These are phyloP conservation scores for Esteya vermicola DNA, from an alignment of 2,329 filamentous ascomycete species.

Conservation along the genomic window DNA sequence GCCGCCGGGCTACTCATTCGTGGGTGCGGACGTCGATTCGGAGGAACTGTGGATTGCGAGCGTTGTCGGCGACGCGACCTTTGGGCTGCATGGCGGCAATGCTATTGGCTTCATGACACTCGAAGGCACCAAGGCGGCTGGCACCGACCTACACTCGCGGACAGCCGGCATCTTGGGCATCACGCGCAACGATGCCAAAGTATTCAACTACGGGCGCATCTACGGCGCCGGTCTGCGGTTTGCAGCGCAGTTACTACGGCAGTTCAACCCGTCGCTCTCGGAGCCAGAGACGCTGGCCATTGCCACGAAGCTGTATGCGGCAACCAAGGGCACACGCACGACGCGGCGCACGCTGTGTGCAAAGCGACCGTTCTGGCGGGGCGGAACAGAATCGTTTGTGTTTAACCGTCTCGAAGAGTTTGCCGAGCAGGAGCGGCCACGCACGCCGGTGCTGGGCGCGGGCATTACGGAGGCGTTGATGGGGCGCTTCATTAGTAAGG, in stretches of 20 bases:
- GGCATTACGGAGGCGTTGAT: constrained; percentile 94
- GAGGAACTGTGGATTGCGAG: constrained; percentile 98
- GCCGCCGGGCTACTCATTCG: constrained; percentile 80
- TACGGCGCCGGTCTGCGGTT: constrained; percentile 97
- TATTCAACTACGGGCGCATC: constrained; percentile 98
- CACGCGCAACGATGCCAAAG: constrained; percentile 85
- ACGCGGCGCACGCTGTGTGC: constrained; percentile 55
- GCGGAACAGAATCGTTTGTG: constrained; percentile 91
- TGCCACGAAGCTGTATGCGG: constrained; percentile 68
- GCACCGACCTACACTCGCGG: constrained; percentile 87
- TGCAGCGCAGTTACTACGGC: constrained; percentile 73
- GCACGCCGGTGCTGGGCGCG: constrained; percentile 83
- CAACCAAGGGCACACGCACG: constrained; percentile 83
- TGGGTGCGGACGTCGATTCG: constrained; percentile 94
- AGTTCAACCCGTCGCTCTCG: constrained; percentile 78
- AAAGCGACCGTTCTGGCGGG: constrained; percentile 81
- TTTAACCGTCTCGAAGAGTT: constrained; percentile 98
- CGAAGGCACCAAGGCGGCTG: constrained; percentile 86
- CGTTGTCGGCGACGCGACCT: constrained; percentile 84
- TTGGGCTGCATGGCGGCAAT: constrained; percentile 89
- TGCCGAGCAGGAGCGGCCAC: constrained; percentile 80
- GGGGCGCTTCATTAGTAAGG: constrained; percentile 72
- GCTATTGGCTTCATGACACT: constrained; percentile 98
- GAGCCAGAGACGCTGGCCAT: constrained; percentile 65
- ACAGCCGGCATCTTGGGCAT: constrained; percentile 89